Evolutionary conservation across 164 flowering plant species (phyloP).

Genomic region (Annona squamosa): DNA sequence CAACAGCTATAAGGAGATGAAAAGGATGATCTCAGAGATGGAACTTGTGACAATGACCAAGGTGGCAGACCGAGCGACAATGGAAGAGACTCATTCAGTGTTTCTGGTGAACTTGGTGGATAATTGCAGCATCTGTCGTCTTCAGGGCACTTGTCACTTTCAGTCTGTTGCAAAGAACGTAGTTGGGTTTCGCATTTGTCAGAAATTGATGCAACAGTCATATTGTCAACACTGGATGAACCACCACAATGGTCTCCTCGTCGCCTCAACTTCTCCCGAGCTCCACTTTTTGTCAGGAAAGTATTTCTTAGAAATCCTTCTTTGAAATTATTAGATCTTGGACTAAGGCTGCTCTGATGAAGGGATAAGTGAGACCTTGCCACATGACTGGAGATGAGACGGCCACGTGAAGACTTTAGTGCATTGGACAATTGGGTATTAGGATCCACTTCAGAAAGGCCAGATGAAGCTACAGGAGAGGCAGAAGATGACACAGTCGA

Average conservation of each 20-base stretch:
- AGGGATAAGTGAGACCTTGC: constrained; percentile 31
- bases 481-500: constrained; percentile 11
- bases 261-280: constrained; percentile 47
- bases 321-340: constrained; percentile 58
- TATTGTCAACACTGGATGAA: constrained; percentile 24
- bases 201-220: constrained; percentile 14
- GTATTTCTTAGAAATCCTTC: constrained; percentile 42
- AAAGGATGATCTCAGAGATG: constrained; percentile 25
- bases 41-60: constrained; percentile 12
- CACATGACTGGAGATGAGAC: constrained; percentile 26
- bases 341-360: constrained; percentile 60
- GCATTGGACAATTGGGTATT: constrained; percentile 17
- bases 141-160: constrained; percentile 27
- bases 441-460: constrained; percentile 20
- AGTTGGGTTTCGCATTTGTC: constrained; percentile 10
- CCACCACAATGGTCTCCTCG: constrained; percentile 30
- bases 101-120: constrained; percentile 28
- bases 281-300: constrained; percentile 28
- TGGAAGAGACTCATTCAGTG: constrained; percentile 23
- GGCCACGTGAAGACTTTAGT: constrained; percentile 27
- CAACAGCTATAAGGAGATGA: constrained; percentile 78
- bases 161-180: constrained; percentile 19
- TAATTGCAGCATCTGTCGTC: constrained; percentile 7
- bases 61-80: not conserved
- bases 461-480: constrained; percentile 10